A percentile compares a stretch with the other conserved stretches of the same genome.
Conservation (phyloP, 768 basidiomycete genomes). For the Royoungia palumana region DNA sequence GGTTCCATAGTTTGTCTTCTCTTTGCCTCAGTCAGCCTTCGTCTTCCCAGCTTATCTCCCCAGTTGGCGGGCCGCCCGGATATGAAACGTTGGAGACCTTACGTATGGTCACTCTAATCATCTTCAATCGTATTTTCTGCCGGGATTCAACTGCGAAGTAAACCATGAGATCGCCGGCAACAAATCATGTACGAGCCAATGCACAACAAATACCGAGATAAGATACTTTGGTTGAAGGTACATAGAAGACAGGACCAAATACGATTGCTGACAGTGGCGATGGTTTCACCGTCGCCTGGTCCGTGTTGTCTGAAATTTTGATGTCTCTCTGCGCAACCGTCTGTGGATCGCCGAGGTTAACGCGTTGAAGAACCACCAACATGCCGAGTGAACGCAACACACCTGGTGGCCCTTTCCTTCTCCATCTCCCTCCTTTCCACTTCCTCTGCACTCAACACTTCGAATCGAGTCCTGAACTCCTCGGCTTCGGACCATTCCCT, state of each 20-base stretch:
- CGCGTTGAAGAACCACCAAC: neutral
- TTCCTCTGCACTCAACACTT: conserved; percentile 86
- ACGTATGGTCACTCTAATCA: conserved; percentile 6
- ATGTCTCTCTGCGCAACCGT: conserved; percentile 62
- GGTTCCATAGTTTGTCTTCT: conserved; percentile 16
- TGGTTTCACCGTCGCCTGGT: conserved; percentile 35
- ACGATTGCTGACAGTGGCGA: conserved; percentile 4
- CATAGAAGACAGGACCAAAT: conserved; percentile 5
- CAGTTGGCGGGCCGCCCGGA: conserved; percentile 5
- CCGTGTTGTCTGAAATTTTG: conserved; percentile 56
- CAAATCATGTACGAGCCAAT: conserved; percentile 11
- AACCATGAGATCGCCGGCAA: conserved; percentile 9
- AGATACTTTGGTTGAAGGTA: conserved; percentile 12
- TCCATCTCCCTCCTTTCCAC: conserved; percentile 88
- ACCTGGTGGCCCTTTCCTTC: conserved; percentile 76
- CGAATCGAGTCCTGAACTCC: conserved; percentile 85
- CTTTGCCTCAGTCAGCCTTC: conserved; percentile 3
- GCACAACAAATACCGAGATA: conserved; percentile 26
- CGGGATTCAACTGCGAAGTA: conserved; percentile 5
- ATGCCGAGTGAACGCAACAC: conserved; percentile 18
- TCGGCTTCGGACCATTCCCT: conserved; percentile 91
- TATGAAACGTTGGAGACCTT: conserved; percentile 12
- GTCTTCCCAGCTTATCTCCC: conserved; percentile 27
- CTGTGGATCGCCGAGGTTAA: conserved; percentile 30
- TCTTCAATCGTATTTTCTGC: neutral